phyloP scores from a whole-genome alignment of 1,284 basidiomycete genomes.

The Leccinum variabile region DNA sequence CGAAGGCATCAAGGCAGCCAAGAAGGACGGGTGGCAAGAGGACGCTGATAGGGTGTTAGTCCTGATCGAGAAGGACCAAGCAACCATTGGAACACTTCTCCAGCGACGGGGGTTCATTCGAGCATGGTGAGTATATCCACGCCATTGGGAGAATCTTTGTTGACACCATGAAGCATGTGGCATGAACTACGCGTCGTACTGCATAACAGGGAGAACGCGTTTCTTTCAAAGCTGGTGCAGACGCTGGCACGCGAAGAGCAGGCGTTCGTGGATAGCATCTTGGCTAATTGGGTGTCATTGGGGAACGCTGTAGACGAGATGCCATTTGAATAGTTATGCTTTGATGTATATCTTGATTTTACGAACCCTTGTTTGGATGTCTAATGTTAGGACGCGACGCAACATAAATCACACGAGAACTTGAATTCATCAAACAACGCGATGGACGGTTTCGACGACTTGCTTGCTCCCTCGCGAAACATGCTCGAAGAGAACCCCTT shows the following conservation, averaged over 20 bases:
- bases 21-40: conserved; percentile 80
- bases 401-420: not conserved
- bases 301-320: conserved; percentile 71
- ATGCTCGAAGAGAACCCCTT: conserved; percentile 75
- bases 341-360: conserved; percentile 17
- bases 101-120: conserved; percentile 81
- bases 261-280: conserved; percentile 59
- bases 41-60: conserved; percentile 75
- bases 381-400: not conserved
- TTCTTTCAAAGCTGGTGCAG: conserved; percentile 74
- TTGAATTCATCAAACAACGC: conserved; percentile 1
- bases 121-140: conserved; percentile 58
- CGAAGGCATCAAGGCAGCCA: conserved; percentile 63
- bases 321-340: conserved; percentile 68
- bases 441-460: conserved; percentile 78
- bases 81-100: conserved; percentile 66
- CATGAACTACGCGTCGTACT: conserved; percentile 86
- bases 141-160: not conserved
- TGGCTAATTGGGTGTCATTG: conserved; percentile 73
- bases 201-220: conserved; percentile 83
- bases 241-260: conserved; percentile 72
- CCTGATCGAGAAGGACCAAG: conserved; percentile 75
- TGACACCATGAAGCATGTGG: conserved; percentile 67
- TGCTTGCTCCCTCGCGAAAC: conserved; percentile 62
- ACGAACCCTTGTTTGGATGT: conserved; percentile 16